phyloP scores from a whole-genome alignment of 169 alveolate species.

The Babesia bovis region DNA sequence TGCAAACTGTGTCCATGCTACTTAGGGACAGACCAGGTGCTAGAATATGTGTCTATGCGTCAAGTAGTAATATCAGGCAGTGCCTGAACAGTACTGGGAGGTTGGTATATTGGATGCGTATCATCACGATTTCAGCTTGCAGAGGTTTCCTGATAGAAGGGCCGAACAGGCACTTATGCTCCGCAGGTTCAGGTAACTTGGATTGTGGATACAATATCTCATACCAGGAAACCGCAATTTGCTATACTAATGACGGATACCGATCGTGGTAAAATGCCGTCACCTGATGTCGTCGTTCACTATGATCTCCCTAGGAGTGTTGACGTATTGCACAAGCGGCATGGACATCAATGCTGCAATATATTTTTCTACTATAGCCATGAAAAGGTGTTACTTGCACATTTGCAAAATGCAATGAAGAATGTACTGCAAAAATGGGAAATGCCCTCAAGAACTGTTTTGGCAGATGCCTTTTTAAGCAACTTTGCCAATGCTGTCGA shows the following conservation, averaged over 20 bases:
- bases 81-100: conserved; percentile 12
- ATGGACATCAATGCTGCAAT: conserved; percentile 16
- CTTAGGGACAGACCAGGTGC: conserved; percentile 16
- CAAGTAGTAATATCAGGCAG: conserved; percentile 12
- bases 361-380: conserved; percentile 35
- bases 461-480: conserved; percentile 35
- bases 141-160: conserved; percentile 34
- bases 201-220: neutral
- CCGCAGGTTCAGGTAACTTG: conserved; percentile 48
- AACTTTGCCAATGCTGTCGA: conserved; percentile 17
- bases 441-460: conserved; percentile 30
- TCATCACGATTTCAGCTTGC: conserved; percentile 10
- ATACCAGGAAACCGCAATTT: conserved; percentile 27
- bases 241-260: conserved; percentile 36
- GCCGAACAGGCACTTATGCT: conserved; percentile 41
- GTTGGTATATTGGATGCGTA: neutral
- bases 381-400: conserved; percentile 43
- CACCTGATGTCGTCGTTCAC: conserved; percentile 48
- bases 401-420: conserved; percentile 39
- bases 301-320: conserved; percentile 52
- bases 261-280: conserved; percentile 29
- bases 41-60: conserved; percentile 50
- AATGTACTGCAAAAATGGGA: conserved; percentile 26
- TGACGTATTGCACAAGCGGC: conserved; percentile 19
- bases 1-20: conserved; percentile 26